Evolutionary conservation across 495 filamentous ascomycete species (phyloP).

Genomic region (Penicillium riverlandense): DNA sequence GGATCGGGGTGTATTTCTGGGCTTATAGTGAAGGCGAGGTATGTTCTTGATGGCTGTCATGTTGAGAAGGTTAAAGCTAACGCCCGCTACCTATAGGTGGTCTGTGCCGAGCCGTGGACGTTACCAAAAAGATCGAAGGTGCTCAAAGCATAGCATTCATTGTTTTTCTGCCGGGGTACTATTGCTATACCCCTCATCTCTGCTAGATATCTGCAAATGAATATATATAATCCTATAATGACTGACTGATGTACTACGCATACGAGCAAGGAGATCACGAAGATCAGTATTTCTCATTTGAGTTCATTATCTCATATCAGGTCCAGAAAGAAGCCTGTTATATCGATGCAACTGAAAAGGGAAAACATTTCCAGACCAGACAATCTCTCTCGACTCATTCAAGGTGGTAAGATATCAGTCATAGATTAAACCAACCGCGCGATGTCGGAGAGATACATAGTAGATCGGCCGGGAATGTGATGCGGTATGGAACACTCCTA

Average conservation of each 20-base stretch:
- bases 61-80: constrained; percentile 7
- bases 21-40: constrained; percentile 97
- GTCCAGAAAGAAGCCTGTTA: constrained; percentile 15
- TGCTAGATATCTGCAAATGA: no score
- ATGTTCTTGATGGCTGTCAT: constrained; percentile 16
- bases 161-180: no score
- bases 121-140: constrained; percentile 29
- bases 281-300: no score
- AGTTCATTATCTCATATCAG: constrained; percentile 23
- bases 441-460: background rate
- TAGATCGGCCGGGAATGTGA: no score
- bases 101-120: constrained; percentile 54
- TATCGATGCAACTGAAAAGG: constrained; percentile 11
- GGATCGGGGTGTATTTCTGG: constrained; percentile 88
- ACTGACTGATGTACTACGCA: no score
- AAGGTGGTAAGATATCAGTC: background rate
- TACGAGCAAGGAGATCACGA: no score
- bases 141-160: constrained; percentile 21
- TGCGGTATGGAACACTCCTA: no score
- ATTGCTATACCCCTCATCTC: no score
- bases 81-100: constrained; percentile 29
- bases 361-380: background rate
- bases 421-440: background rate
- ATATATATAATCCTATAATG: no score
- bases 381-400: background rate